These are phyloP conservation scores for Wilcoxina mikolae DNA, from an alignment of 495 filamentous ascomycete species.

Conservation along the genomic window DNA sequence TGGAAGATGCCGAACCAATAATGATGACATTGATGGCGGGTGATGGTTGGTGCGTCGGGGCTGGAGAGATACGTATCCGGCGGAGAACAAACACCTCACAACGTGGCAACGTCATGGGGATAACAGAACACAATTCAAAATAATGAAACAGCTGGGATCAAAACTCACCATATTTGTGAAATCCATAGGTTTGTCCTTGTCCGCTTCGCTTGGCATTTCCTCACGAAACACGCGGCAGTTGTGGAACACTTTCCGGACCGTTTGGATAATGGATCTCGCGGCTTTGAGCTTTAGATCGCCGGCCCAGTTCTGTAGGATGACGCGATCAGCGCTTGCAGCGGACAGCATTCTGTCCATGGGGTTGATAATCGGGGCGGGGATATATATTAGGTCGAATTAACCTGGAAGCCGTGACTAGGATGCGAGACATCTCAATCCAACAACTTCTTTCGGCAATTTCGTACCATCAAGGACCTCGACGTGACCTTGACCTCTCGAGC, in stretches of 20 bases:
- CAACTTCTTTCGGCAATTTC: neutral
- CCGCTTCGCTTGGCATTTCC: conserved; percentile 34
- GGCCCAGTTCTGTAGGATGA: conserved; percentile 67
- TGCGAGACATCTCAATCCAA: neutral
- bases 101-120: neutral
- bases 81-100: no score
- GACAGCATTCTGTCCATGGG: neutral
- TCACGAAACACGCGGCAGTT: conserved; percentile 44
- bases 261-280: conserved; percentile 32
- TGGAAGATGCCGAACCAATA: neutral
- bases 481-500: neutral
- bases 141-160: neutral
- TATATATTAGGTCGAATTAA: neutral
- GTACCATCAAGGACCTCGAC: neutral
- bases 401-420: neutral
- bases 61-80: neutral
- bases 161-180: conserved; percentile 75
- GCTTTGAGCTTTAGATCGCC: conserved; percentile 66
- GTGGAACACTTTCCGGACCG: conserved; percentile 21
- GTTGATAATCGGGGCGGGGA: neutral
- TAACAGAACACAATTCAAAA: neutral
- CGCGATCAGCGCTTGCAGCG: conserved; percentile 13
- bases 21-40: no score
- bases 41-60: neutral
- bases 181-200: conserved; percentile 39